Evolutionary conservation across 495 filamentous ascomycete species (phyloP), one percentile per base, ranked within the genome.

Genomic region (Aspergillus campestris): DNA sequence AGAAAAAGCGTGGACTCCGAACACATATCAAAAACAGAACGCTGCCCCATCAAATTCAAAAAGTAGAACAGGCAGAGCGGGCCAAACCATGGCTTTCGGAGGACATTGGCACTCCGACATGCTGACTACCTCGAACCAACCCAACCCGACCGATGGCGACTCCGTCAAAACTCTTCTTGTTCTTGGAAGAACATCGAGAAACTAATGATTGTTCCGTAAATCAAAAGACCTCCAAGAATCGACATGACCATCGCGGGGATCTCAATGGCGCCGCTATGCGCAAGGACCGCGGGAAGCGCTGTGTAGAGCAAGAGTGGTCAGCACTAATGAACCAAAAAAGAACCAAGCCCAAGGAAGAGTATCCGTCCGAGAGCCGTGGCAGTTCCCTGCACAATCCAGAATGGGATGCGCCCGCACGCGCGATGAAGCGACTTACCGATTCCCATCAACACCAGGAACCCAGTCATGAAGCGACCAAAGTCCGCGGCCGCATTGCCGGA

Each of bases 121-220:
- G 4, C 18, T 4, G 18, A 24, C 18, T 24, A 4, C 18, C 18
- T 24, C 18, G 18, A 24, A 24, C 18, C 18, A 24, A 24, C 18
- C 18, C 18, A 24, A 24, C 18, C 18, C 18, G 4, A 24, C 15
- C 8, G 18, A 45, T 15, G 29, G 13, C 40, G 32, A n/a, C 18
- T 65, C 18, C 18, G 18, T 24, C 50, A 81, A 55, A 87, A 98
- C 53, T 95, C 92, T 51, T 90, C 80, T 69, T 96, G 87, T 62
- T 96, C 89, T 63, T 89, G 82, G 76, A 99, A 99, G 70, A 97
- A 97, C 87, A 94, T 87, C 33, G 80, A 83, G 68, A 99, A 99
- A 63, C 82, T 89, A 61, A 97, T 92, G 60, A 99, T 95, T 10
- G 92, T 99, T 31, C 88, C 89, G 64, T 99, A 99, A 54, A 97